Evolutionary conservation across 2,329 filamentous ascomycete genomes (phyloP).

Genomic region (Triangularia verruculosa): DNA sequence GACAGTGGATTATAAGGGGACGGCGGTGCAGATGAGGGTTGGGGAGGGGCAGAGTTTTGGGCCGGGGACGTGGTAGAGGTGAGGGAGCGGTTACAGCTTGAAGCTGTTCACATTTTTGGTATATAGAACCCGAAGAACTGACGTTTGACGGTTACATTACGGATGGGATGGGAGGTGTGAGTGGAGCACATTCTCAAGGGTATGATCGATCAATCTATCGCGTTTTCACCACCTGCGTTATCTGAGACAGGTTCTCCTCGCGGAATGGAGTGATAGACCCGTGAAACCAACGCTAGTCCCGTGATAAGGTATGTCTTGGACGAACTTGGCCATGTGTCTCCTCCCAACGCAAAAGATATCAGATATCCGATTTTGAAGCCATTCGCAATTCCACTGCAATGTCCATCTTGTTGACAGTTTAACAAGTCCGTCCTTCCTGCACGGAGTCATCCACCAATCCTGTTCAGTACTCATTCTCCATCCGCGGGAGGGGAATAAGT

Average conservation of each 20-base stretch:
- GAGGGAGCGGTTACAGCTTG: not conserved
- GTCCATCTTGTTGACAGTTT: too few relatives aligned
- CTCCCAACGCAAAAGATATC: not conserved
- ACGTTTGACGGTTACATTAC: too few relatives aligned
- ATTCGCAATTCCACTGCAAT: not conserved
- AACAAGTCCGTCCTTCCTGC: too few relatives aligned
- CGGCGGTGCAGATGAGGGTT: slow-evolving; percentile 55
- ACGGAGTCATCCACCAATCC: too few relatives aligned
- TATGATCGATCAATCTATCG: not conserved
- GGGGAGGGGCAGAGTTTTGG: slow-evolving; percentile 59
- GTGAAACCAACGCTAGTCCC: not conserved
- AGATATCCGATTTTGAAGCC: not conserved
- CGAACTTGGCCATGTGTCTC: not conserved
- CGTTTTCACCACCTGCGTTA: not conserved
- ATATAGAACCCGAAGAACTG: not conserved
- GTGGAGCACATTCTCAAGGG: not conserved
- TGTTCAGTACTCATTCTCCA: too few relatives aligned
- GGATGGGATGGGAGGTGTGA: not conserved
- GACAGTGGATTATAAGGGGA: slow-evolving; percentile 61
- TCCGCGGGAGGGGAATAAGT: too few relatives aligned
- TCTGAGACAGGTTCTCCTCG: not conserved
- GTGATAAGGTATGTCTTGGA: not conserved
- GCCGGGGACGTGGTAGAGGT: slow-evolving; percentile 51
- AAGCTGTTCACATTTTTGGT: not conserved
- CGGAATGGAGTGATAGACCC: not conserved